A percentile compares a stretch with the other conserved stretches of the same genome.
Conservation (phyloP, 2,329 filamentous ascomycete species). For the Penicillium sp. region DNA sequence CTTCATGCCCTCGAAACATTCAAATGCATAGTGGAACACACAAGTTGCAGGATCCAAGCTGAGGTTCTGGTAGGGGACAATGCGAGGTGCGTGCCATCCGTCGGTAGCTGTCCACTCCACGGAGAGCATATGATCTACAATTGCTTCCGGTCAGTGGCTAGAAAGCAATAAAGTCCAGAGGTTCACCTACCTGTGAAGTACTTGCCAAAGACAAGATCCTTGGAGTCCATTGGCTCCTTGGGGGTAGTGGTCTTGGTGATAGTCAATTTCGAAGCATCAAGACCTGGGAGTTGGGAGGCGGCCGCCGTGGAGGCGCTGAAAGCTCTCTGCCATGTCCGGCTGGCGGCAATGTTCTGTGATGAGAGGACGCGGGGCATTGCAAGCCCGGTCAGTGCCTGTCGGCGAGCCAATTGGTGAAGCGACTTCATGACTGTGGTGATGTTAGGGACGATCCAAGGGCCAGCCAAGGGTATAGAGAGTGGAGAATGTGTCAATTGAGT, state of each 20-base stretch:
- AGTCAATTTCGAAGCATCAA: conserved; percentile 74
- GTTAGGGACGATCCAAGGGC: conserved; percentile 1
- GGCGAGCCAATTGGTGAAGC: conserved; percentile 37
- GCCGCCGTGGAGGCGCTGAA: conserved; percentile 44
- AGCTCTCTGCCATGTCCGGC: conserved; percentile 47
- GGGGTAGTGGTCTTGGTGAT: conserved; percentile 73
- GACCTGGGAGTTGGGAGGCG: conserved; percentile 53
- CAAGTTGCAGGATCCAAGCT: conserved; percentile 93
- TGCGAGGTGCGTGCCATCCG: conserved; percentile 80
- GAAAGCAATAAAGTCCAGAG: neutral
- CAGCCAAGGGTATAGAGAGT: neutral
- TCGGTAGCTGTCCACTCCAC: conserved; percentile 85
- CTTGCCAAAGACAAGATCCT: conserved; percentile 84
- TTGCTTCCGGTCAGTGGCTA: conserved; percentile 19
- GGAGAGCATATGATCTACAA: conserved; percentile 89
- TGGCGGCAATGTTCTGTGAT: conserved; percentile 26
- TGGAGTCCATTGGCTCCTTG: conserved; percentile 68
- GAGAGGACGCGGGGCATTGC: conserved; percentile 22
- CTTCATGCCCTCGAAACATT: conserved; percentile 99
- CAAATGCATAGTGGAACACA: conserved; percentile 98
- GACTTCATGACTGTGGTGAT: conserved; percentile 31
- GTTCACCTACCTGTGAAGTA: conserved; percentile 73
- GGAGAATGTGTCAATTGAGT: conserved; percentile 8
- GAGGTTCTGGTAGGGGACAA: conserved; percentile 94
- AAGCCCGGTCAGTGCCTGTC: conserved; percentile 28